Conservation (phyloP, 139 green algal genomes). For the Chlorella vulgaris region DNA sequence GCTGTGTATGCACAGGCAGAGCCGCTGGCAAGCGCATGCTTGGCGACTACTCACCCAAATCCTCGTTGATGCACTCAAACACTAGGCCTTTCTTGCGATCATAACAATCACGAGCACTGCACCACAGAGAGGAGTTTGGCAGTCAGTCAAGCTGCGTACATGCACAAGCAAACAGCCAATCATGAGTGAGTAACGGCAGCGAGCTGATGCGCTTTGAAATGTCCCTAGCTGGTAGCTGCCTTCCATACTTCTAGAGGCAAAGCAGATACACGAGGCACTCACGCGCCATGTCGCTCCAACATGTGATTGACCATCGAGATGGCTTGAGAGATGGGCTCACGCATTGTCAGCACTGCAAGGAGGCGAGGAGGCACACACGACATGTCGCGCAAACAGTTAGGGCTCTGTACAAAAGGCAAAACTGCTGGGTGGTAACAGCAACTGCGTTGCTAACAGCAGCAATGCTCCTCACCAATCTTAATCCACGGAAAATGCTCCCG, state of each 20-base stretch:
- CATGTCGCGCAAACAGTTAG: too few relatives aligned
- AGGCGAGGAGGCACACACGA: not conserved
- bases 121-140: not conserved
- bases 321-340: slow-evolving; percentile 27
- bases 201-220: not conserved
- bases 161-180: not conserved
- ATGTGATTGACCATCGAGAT: not conserved
- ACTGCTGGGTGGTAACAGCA: not conserved
- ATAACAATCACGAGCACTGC: not conserved
- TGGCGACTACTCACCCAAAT: not conserved
- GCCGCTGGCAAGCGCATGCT: not conserved
- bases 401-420: not conserved
- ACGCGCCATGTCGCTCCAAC: not conserved
- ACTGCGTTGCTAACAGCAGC: not conserved
- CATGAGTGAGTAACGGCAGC: too few relatives aligned
- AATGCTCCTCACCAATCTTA: not conserved
- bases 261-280: not conserved
- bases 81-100: not conserved
- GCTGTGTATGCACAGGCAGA: not conserved
- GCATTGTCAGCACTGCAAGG: slow-evolving; percentile 18
- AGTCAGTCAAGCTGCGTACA: not conserved
- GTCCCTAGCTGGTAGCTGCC: not conserved
- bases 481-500: slow-evolving; percentile 12
- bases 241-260: not conserved
- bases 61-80: not conserved